Base-by-base conservation (phyloP, 805 yeast species). In the Kregervanrija pseudodelftensis region DNA sequence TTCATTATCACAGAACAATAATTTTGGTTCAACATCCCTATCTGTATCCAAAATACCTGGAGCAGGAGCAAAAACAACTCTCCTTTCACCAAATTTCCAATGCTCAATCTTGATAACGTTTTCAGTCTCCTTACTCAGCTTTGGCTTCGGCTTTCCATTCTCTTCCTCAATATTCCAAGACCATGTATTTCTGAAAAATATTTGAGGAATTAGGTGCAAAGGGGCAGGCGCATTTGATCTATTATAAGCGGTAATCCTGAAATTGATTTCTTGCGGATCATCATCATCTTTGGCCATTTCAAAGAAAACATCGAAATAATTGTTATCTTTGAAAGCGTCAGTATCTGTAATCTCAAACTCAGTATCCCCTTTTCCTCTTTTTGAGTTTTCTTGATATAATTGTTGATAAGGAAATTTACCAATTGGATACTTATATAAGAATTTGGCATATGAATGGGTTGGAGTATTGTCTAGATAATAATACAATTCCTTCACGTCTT, bases 401-500 rank as follows among this genome's bases (percentile, higher is more conserved):
- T 87, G 72, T 57, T 85, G 72, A 64, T 89, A 89, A 0, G 97
- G 97, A 64, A 77, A 89, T 65, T 79, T 78, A 34, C 70, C 68
- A 52, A 87, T 95, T n/a, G 97, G 96, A 60, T 89, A 89, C 69
- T 90, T 90, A 75, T 89, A 89, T 47, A 87, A 72, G 55, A 82
- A 87, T 69, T 90, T 89, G 85, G 87, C 84, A 66, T 88, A 89
- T 33, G 95, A 82, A 66, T 89, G 96, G 5, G 96, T 76, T 8
- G 97, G 97, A 11, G 95, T 85, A 65, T 87, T 89, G 66, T 89
- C 97, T 49, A 89, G 72, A 58, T 89, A 88, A 60, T 79, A 89
- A 61, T 85, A 85, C 52, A 81, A 63, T 58, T 85, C 95, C 66
- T 89, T 89, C 48, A 87, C 96, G 62, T 89, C 97, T 61, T 89